Conservation (phyloP, 2,329 filamentous ascomycete species). For the Hortaea werneckii region DNA sequence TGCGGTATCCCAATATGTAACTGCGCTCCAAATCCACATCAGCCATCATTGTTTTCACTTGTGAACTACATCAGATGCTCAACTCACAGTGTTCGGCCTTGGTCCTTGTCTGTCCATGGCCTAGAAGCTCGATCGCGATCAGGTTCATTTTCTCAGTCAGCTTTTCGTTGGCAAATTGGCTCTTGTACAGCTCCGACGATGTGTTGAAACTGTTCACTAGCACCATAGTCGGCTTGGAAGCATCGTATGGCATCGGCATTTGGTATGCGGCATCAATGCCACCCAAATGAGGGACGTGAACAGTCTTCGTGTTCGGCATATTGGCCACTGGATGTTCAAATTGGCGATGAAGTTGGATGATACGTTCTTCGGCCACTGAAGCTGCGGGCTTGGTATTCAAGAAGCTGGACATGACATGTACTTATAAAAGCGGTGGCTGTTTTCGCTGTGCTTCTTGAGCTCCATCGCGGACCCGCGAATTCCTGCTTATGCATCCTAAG, state of each 20-base stretch:
- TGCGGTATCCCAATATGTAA: conserved; percentile 41
- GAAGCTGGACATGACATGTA: neutral
- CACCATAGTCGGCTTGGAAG: conserved; percentile 39
- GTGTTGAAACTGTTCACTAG: conserved; percentile 43
- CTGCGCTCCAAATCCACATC: neutral
- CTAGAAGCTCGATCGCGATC: conserved; percentile 44
- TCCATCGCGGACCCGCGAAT: too few species aligned
- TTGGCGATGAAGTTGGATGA: neutral
- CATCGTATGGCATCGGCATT: conserved; percentile 25
- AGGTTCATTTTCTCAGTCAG: conserved; percentile 35
- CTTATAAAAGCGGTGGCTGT: too few species aligned
- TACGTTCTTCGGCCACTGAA: neutral
- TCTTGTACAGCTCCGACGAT: conserved; percentile 23
- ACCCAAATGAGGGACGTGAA: conserved; percentile 40
- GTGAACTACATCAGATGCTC: too few species aligned
- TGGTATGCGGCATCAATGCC: conserved; percentile 41
- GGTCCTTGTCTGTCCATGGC: conserved; percentile 41
- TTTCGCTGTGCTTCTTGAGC: too few species aligned
- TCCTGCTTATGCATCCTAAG: too few species aligned
- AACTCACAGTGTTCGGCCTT: conserved; percentile 31
- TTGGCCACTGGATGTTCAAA: conserved; percentile 2
- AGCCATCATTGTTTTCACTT: too few species aligned
- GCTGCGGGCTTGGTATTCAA: neutral
- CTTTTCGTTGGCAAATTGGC: conserved; percentile 19
- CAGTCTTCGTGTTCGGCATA: conserved; percentile 28